Percentiles rank a stretch among this genome's conserved stretches.
phyloP scores from a whole-genome alignment of 768 basidiomycete genomes.

The Auriscalpium microsporum region DNA sequence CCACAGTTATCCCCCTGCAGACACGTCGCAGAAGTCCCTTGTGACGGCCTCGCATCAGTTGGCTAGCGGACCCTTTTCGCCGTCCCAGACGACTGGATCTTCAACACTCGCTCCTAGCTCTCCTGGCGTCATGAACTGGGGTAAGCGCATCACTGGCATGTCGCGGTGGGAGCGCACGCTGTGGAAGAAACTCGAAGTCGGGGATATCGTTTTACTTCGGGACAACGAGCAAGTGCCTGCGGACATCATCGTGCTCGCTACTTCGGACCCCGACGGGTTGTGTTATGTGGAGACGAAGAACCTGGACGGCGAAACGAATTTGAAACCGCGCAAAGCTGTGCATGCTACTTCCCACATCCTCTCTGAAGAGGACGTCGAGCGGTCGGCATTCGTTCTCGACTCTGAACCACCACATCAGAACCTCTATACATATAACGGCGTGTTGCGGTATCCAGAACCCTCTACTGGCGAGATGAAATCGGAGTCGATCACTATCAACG shows the following conservation, averaged over 20 bases:
- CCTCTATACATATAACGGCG: conserved; percentile 83
- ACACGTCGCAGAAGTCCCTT: conserved; percentile 8
- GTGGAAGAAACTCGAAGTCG: conserved; percentile 98
- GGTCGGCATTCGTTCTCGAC: conserved; percentile 80
- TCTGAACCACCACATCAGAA: conserved; percentile 93
- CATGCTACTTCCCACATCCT: conserved; percentile 66
- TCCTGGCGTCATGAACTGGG: conserved; percentile 77
- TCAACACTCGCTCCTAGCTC: conserved; percentile 4
- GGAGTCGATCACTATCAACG: conserved; percentile 81
- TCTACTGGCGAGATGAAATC: conserved; percentile 42
- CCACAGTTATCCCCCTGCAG: conserved; percentile 19
- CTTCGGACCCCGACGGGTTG: conserved; percentile 83
- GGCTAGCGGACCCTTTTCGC: conserved; percentile 1
- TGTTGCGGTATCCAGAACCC: conserved; percentile 64
- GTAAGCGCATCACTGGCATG: conserved; percentile 54
- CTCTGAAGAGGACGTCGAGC: conserved; percentile 87
- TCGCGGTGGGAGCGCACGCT: conserved; percentile 91
- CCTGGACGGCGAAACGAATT: conserved; percentile 93
- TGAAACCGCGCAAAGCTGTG: conserved; percentile 77
- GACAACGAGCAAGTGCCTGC: conserved; percentile 97
- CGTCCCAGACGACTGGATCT: background rate
- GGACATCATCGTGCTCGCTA: conserved; percentile 87
- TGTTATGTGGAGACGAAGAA: conserved; percentile 99
- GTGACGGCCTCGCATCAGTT: conserved; percentile 2
- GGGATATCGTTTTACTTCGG: conserved; percentile 84